A percentile compares a stretch with the other conserved stretches of the same genome.
Conservation (phyloP, 2,329 filamentous ascomycete species). For the Alternaria longipes region DNA sequence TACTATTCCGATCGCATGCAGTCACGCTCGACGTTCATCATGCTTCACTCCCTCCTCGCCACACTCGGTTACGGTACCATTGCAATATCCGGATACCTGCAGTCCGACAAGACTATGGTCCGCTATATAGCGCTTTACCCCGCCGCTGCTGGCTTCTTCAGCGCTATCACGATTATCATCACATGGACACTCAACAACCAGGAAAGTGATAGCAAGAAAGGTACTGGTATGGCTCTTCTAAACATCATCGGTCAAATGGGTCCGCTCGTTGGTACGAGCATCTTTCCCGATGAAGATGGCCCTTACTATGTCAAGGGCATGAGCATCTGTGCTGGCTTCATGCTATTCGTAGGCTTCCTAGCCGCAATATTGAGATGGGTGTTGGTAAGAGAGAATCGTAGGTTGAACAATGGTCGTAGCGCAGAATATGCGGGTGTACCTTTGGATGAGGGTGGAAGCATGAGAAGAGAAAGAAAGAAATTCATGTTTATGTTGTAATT, state of each 20-base stretch:
- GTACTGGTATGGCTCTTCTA: conserved; percentile 79
- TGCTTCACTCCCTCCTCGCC: conserved; percentile 74
- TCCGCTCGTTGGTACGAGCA: conserved; percentile 65
- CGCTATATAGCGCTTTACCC: conserved; percentile 82
- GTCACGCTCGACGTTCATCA: conserved; percentile 71
- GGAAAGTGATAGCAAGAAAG: conserved; percentile 71
- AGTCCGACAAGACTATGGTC: conserved; percentile 39
- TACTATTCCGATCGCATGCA: conserved; percentile 73
- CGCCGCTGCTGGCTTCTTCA: conserved; percentile 83
- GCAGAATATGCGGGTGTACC: conserved; percentile 41
- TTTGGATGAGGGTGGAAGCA: conserved; percentile 32
- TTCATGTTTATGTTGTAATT: conserved; percentile 45
- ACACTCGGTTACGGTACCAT: conserved; percentile 68
- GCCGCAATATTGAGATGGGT: conserved; percentile 55
- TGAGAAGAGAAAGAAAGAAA: conserved; percentile 19
- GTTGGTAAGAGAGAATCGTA: conserved; percentile 45
- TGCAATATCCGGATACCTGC: conserved; percentile 64
- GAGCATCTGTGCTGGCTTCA: conserved; percentile 60
- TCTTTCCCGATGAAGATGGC: conserved; percentile 62
- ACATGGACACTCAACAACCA: conserved; percentile 93
- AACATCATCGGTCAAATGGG: conserved; percentile 85
- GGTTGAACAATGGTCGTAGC: conserved; percentile 11
- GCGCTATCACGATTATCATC: conserved; percentile 82
- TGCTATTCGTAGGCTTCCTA: conserved; percentile 58
- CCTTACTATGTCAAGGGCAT: conserved; percentile 62